Evolutionary conservation across 768 basidiomycete genomes (phyloP), one percentile per base, ranked within the genome.

Genomic region (Astraeus odoratus): DNA sequence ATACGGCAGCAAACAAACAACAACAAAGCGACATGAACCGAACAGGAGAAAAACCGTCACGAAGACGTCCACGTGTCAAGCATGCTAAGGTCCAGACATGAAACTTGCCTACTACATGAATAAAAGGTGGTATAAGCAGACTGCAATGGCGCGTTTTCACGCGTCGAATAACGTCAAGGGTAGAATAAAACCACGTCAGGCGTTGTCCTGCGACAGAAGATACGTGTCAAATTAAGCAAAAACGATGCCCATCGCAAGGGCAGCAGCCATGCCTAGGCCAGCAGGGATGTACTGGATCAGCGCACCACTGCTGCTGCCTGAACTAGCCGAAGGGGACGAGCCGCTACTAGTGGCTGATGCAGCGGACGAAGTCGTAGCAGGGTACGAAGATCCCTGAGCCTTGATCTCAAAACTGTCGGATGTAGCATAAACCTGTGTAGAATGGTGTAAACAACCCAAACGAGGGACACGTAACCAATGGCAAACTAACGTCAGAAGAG

Each of bases 331-430:
- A 7, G 61, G 42, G 26, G 59, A 42, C 6, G 65, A 52, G 12
- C 56, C 42, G 8, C 59, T 30, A 18, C 56, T 57, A 5, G 61
- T 50, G n/a, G 48, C 63, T 27, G 63, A 47, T 15, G 58, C 26
- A 9, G 57, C 51, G 4, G 58, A 33, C 22, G 66, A 51, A 16
- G 63, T 54, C 16, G 75, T 46, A 3, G 61, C 38, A 8, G 81
- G 78, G 54, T 78, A 85, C 10, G 67, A 7, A 27, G 82, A 68
- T 40, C 78, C 78, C 25, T 65, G 49, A 5, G 80, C 57, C 58
- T 80, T 77, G 61, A 88, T 72, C 58, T 78, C 75, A 60, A 88
- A 88, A 4, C 64, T 58, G 44, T 70, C 38, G 22, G 81, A 77
- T 29, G 60, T 55, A 10, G 80, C 78, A 49, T 71, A 85, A 44